Evolutionary conservation across 2,329 filamentous ascomycete species (phyloP).

Genomic region (Raffaelea albimanens): DNA sequence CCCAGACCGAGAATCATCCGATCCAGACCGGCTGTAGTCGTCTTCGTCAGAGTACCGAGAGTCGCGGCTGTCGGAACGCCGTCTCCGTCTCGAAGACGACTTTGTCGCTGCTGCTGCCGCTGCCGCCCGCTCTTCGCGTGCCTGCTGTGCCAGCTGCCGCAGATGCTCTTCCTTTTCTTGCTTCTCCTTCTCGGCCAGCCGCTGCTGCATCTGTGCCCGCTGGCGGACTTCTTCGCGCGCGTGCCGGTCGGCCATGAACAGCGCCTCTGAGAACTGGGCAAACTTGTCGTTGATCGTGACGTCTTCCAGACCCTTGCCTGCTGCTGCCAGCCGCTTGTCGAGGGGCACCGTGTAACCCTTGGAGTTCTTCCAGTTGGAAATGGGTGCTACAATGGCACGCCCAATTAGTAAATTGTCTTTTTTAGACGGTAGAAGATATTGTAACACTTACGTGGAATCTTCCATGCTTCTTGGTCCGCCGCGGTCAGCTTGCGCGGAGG

Average conservation of each 20-base stretch:
- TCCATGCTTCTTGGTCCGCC: conserved; percentile 96
- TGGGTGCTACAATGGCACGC: conserved; percentile 51
- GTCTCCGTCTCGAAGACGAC: conserved; percentile 9
- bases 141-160: conserved; percentile 79
- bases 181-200: conserved; percentile 94
- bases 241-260: conserved; percentile 90
- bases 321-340: conserved; percentile 90
- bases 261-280: conserved; percentile 85
- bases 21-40: conserved; percentile 6
- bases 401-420: background rate
- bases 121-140: conserved; percentile 65
- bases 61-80: conserved; percentile 1
- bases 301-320: conserved; percentile 85
- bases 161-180: conserved; percentile 87
- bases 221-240: conserved; percentile 93
- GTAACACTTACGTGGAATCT: conserved; percentile 51
- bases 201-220: conserved; percentile 88
- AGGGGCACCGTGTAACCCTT: conserved; percentile 95
- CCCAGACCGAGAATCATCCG: conserved; percentile 22
- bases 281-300: conserved; percentile 98
- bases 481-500: conserved; percentile 91
- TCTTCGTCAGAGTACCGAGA: conserved; percentile 26
- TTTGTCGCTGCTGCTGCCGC: conserved; percentile 29
- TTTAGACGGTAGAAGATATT: background rate
- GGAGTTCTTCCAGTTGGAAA: conserved; percentile 99